Conservation (phyloP, 2,329 filamentous ascomycete species). For the Aspergillus hortae region DNA sequence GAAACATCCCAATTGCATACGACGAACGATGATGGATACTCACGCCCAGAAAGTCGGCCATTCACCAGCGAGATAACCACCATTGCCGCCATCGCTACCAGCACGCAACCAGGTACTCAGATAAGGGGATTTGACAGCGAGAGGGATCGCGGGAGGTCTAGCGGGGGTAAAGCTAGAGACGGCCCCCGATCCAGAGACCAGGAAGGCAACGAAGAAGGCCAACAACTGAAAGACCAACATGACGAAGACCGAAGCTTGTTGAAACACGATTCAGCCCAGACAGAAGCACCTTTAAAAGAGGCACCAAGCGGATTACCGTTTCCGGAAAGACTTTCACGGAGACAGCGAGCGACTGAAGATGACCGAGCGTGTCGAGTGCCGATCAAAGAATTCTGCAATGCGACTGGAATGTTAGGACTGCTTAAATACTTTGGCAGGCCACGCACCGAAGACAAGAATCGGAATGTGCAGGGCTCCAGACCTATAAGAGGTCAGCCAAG, state of each 20-base stretch:
- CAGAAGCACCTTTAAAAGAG: constrained; percentile 14
- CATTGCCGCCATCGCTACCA: constrained; percentile 59
- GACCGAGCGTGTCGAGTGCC: not conserved
- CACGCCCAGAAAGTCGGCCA: constrained; percentile 70
- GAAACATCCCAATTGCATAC: constrained; percentile 11
- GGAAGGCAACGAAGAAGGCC: constrained; percentile 19
- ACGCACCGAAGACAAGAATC: constrained; percentile 14
- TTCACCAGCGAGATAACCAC: constrained; percentile 63
- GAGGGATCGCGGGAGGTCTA: constrained; percentile 64
- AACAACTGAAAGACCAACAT: constrained; percentile 29
- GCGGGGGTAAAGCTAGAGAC: constrained; percentile 60
- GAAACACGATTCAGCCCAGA: constrained; percentile 15
- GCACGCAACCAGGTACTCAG: constrained; percentile 66
- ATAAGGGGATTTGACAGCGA: constrained; percentile 73
- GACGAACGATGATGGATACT: constrained; percentile 24
- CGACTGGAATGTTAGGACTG: constrained; percentile 11
- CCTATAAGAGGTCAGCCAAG: not conserved
- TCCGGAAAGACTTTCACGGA: not conserved
- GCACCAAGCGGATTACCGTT: constrained; percentile 3
- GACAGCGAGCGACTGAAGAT: not conserved
- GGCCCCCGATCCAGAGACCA: constrained; percentile 22
- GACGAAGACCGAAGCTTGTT: constrained; percentile 5
- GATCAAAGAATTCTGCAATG: not conserved
- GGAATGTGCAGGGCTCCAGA: constrained; percentile 6
- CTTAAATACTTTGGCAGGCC: constrained; percentile 23